These are phyloP conservation scores for Penicillium cataractarum DNA, from an alignment of 495 filamentous ascomycete species.

Conservation along the genomic window DNA sequence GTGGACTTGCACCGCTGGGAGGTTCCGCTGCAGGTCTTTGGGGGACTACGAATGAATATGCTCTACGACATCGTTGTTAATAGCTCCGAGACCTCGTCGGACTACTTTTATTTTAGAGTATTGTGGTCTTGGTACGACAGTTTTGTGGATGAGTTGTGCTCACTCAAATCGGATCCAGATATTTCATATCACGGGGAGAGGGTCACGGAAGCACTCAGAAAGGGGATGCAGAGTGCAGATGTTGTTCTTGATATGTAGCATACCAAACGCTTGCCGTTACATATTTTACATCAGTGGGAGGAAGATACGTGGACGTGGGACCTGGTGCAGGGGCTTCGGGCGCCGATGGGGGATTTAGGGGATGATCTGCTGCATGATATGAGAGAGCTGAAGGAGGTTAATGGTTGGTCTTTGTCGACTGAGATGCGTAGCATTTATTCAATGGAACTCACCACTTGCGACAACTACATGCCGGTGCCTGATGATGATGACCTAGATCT, in stretches of 20 bases:
- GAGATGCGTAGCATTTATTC: not conserved
- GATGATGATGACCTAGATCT: not conserved
- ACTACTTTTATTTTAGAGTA: constrained; percentile 8
- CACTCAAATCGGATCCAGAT: not conserved
- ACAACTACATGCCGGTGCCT: not conserved
- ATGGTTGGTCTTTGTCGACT: not conserved
- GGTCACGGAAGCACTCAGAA: not conserved
- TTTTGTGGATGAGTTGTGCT: not conserved
- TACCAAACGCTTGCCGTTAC: not conserved
- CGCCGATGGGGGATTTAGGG: not conserved
- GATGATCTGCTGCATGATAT: not conserved
- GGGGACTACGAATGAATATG: constrained; percentile 8
- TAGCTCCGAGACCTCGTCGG: not conserved
- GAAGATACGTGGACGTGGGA: constrained; percentile 9
- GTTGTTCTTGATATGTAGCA: constrained; percentile 12
- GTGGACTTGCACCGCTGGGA: not conserved
- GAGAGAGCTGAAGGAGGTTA: constrained; percentile 8
- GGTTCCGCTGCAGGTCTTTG: not conserved
- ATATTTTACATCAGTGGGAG: not conserved
- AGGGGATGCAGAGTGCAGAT: not conserved
- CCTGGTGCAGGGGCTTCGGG: constrained; percentile 2
- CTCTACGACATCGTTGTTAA: constrained; percentile 6
- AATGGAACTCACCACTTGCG: no score
- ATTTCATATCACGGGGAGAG: not conserved
- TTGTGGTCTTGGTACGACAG: not conserved